Evolutionary conservation across 169 alveolate genomes (phyloP).

Genomic region (Cryptosporidium sp.): DNA sequence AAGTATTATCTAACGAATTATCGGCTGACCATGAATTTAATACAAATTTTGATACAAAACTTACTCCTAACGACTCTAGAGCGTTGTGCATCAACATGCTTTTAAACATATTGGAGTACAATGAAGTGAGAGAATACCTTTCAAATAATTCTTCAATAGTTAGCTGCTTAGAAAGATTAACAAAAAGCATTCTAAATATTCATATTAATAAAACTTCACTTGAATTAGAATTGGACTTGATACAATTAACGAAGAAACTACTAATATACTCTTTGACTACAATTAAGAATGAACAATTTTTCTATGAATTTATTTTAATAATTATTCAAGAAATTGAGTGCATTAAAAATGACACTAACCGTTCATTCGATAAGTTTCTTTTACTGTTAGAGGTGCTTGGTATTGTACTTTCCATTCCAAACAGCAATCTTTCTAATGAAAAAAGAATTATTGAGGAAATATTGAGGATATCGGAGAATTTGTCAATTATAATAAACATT

Average conservation of each 20-base stretch:
- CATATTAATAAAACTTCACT: neutral
- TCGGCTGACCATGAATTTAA: neutral
- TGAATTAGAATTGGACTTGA: neutral
- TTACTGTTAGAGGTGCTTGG: neutral
- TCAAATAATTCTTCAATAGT: neutral
- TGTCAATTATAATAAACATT: neutral
- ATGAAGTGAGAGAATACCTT: conserved; percentile 1
- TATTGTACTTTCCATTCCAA: neutral
- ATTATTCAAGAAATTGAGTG: neutral
- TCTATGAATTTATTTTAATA: neutral
- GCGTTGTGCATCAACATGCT: neutral
- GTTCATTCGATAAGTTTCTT: neutral
- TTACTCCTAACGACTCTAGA: neutral
- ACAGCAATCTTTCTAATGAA: neutral
- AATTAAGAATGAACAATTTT: neutral
- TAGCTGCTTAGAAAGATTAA: neutral
- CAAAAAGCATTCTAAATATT: neutral
- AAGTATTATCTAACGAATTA: neutral
- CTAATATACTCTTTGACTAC: neutral
- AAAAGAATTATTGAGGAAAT: neutral
- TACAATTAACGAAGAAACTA: neutral
- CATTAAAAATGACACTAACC: neutral
- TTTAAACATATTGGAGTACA: neutral
- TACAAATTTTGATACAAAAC: neutral
- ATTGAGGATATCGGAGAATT: neutral